Base-by-base conservation (phyloP, 2,329 filamentous ascomycete species). In the Sarocladium kiliense region DNA sequence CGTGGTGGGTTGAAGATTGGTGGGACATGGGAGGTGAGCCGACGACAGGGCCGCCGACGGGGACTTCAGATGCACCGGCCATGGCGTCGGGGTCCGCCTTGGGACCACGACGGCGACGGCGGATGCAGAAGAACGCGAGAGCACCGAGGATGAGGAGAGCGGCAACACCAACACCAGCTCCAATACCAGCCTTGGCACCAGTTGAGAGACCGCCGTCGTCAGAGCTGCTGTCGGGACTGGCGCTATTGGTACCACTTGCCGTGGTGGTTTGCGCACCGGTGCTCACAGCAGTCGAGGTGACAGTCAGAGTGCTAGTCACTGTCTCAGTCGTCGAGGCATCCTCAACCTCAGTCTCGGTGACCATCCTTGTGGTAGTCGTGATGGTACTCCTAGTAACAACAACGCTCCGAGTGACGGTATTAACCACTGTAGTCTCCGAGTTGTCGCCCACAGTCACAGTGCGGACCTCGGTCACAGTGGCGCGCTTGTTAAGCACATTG, bases 151-250 rank as follows among this genome's bases (percentile, higher is more conserved):
- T n/a, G 34, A 64, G 58, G 10, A 74, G 64, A 19, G 62, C 73
- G 53, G 59, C 73, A 21, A 72, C 62, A 58, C 67, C 72, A 18
- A 65, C 68, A 53, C 70, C 74, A 21, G 68, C 68, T 54, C 74
- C 74, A 36, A 76, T 76, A 54, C 74, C 74, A 42, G 70, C 71
- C 68, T 75, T 74, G 58, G 72, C 74, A 26, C 72, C 74, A 6
- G 67, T 72, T 1, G 69, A 71, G 10, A 76, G 66, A 3, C 72
- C 70, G 10, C 61, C 59, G 36, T 54, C 54, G 30, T 56, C 44
- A 34, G 54, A 37, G 56, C 44, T 55, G 55, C 58, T 57, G 18
- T 53, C 53, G 49, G 53, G 54, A 39, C 55, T 57, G 49, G 51
- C 55, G 34, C 57, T 59, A 21, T 57, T 58, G 21, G 59, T 58